Base-by-base conservation (phyloP, 2,329 filamentous ascomycete species). In the Alternaria tenuissima region DNA sequence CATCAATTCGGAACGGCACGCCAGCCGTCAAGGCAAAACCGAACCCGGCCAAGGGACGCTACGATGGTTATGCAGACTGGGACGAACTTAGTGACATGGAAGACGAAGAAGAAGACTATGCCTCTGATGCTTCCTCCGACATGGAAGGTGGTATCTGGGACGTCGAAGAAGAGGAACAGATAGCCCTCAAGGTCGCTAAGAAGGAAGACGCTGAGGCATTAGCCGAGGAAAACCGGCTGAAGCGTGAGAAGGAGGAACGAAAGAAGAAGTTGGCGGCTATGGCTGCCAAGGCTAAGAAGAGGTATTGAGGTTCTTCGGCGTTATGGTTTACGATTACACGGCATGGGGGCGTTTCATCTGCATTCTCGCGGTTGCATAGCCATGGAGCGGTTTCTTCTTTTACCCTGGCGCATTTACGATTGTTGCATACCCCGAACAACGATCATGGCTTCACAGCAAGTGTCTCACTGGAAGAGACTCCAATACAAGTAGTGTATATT, bases 131-230 rank as follows among this genome's bases (percentile, higher is more conserved):
- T 6, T 91, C 89, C 5, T 92, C 89, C 6, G 91, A 92, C 69
- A 93, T 93, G 89, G 91, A 93, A 76, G 91, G 90, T 2, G 90
- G 90, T 34, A 76, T 90, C 38, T 89, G 89, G 61, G 91, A 93
- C 67, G 86, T 94, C 53, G 90, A 93, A 62, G 81, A 85, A 36
- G 91, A 94, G 75, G 91, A 94, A 75, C 81, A 83, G 47, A 74
- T 81, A 51, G 89, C 91, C 2, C 85, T 89, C 61, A 78, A 81
- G 30, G 82, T 85, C 55, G 91, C 90, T 24, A 86, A 86, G 44
- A 84, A 84, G 47, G 91, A 94, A 73, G 91, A 94, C 68, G 81
- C 85, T 18, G 81, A 87, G 66, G 88, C 90, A 60, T 80, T 90
- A 67, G 83, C 82, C 3, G 84, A 90, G 42, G 89, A 80, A 65